These are phyloP conservation scores for Bonia amplexicaulis DNA, from an alignment of 176 grass and related monocot species.

Conservation along the genomic window DNA sequence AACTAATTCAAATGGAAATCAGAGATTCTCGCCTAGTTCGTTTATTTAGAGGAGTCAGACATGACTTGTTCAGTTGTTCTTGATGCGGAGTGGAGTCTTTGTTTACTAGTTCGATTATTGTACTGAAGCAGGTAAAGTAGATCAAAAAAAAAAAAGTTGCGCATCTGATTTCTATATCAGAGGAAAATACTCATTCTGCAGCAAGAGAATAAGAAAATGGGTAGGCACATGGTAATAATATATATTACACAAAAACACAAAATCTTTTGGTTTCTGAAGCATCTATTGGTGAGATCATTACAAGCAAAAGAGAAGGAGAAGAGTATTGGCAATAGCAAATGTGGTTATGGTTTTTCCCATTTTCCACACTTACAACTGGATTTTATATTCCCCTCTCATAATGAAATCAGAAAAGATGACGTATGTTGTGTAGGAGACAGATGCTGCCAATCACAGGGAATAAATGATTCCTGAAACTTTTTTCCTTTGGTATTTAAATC, in stretches of 20 bases:
- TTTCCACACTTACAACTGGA: background rate
- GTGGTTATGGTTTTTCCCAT: background rate
- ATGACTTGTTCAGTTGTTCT: background rate
- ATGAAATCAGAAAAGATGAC: background rate
- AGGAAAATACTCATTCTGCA: background rate
- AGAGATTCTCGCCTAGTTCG: background rate
- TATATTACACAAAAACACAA: background rate
- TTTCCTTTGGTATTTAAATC: no score
- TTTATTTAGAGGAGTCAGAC: background rate
- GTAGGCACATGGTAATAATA: background rate
- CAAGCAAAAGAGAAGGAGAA: background rate
- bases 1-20: background rate
- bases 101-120: background rate
- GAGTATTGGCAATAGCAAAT: background rate
- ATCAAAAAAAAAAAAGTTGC: background rate
- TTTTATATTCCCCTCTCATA: background rate
- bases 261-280: background rate
- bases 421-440: background rate
- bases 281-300: background rate
- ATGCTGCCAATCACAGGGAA: no score
- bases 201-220: background rate
- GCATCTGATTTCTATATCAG: background rate
- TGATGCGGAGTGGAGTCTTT: background rate
- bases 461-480: no score
- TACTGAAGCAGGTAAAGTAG: background rate